Percentiles rank a stretch among this genome's conserved stretches.
Conservation (phyloP, 2,329 filamentous ascomycete species). For the Fusarium sp. region DNA sequence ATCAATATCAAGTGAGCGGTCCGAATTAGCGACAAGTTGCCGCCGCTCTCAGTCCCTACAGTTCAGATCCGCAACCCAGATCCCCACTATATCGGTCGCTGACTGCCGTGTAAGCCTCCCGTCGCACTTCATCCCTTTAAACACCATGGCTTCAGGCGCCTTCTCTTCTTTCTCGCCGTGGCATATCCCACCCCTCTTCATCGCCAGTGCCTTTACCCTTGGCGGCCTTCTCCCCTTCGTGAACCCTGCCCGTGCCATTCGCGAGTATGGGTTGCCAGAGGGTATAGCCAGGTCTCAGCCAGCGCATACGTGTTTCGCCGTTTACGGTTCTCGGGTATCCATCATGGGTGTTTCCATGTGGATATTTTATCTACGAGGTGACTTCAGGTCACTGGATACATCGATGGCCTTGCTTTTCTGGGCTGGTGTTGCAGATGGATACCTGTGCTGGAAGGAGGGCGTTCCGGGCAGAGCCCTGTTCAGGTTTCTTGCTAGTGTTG, state of each 20-base stretch:
- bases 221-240: slow-evolving; percentile 51
- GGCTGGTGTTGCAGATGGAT: slow-evolving; percentile 39
- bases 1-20: not conserved
- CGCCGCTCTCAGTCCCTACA: not conserved
- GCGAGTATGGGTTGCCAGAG: slow-evolving; percentile 49
- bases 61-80: not conserved
- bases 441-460: slow-evolving; percentile 42
- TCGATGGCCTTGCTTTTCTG: slow-evolving; percentile 34
- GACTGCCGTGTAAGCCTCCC: not conserved
- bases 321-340: slow-evolving; percentile 39
- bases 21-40: not conserved
- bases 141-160: slow-evolving; percentile 26
- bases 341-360: slow-evolving; percentile 39
- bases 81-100: not conserved
- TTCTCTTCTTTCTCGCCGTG: slow-evolving; percentile 33
- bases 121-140: not conserved
- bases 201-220: slow-evolving; percentile 48
- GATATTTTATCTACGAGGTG: slow-evolving; percentile 37
- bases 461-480: slow-evolving; percentile 23
- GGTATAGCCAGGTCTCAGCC: slow-evolving; percentile 47
- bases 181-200: slow-evolving; percentile 45
- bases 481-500: slow-evolving; percentile 21
- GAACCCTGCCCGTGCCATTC: slow-evolving; percentile 48
- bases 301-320: slow-evolving; percentile 48
- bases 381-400: slow-evolving; percentile 37